These are phyloP conservation scores for Smithsoniella earleae DNA, from an alignment of 163 green algal species.

Conservation along the genomic window DNA sequence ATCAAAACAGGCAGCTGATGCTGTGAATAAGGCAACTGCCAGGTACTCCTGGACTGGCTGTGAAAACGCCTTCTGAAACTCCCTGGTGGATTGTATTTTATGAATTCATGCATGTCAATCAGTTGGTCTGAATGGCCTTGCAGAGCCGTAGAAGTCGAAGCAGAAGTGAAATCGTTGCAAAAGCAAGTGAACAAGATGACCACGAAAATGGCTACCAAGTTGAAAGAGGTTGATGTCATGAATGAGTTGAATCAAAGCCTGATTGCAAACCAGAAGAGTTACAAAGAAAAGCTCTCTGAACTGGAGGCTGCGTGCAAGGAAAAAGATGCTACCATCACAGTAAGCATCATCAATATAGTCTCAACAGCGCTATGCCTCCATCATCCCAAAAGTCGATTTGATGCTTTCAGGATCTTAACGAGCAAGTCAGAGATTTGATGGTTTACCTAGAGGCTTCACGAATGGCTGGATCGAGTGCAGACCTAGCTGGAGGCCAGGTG, in stretches of 20 bases:
- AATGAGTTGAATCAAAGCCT: slow-evolving; percentile 66
- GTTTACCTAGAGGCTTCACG: slow-evolving; percentile 69
- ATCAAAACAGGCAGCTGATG: background rate
- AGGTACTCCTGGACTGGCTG: background rate
- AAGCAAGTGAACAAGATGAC: slow-evolving; percentile 33
- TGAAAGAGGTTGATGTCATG: slow-evolving; percentile 64
- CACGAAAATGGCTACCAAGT: slow-evolving; percentile 32
- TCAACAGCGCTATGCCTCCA: too few species aligned
- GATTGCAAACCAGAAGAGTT: slow-evolving; percentile 67
- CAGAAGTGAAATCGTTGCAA: slow-evolving; percentile 8
- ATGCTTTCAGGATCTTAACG: slow-evolving; percentile 33
- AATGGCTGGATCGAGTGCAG: slow-evolving; percentile 9
- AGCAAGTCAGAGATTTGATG: slow-evolving; percentile 80
- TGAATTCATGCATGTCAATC: background rate
- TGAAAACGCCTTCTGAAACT: background rate
- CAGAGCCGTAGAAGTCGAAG: slow-evolving; percentile 15
- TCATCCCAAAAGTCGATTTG: background rate
- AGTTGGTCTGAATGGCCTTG: background rate
- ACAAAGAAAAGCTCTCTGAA: slow-evolving; percentile 32
- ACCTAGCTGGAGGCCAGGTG: background rate
- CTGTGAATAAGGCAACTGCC: background rate
- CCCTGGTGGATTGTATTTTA: background rate
- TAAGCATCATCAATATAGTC: slow-evolving; percentile 1
- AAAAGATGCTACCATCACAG: slow-evolving; percentile 42
- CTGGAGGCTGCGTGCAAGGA: slow-evolving; percentile 32